These are phyloP conservation scores for Daedaleopsis nitida DNA, from an alignment of 768 basidiomycete genomes.

Conservation along the genomic window DNA sequence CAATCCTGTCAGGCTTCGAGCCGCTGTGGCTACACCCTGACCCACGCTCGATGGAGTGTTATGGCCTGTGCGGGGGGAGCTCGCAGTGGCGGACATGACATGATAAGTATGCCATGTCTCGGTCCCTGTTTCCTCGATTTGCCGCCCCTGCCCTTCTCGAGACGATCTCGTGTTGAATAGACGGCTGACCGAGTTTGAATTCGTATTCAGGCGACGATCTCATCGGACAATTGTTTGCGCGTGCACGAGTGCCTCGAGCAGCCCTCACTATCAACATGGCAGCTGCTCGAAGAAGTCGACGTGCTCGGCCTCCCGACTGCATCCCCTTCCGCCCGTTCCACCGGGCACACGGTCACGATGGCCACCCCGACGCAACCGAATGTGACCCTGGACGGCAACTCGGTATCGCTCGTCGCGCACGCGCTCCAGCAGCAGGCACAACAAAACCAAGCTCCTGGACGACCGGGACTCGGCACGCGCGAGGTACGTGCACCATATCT, in stretches of 20 bases:
- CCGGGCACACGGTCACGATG: constrained; percentile 58
- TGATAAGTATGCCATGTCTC: too few species aligned
- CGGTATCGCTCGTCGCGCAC: constrained; percentile 62
- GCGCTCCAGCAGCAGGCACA: constrained; percentile 56
- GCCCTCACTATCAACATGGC: constrained; percentile 71
- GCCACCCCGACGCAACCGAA: constrained; percentile 72
- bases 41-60: too few species aligned
- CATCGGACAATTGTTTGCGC: constrained; percentile 85
- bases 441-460: constrained; percentile 30
- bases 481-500: constrained; percentile 40
- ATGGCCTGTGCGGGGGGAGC: too few species aligned
- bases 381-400: constrained; percentile 48
- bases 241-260: constrained; percentile 91
- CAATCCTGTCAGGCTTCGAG: too few species aligned
- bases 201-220: constrained; percentile 70
- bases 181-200: background rate
- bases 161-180: too few species aligned
- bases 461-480: constrained; percentile 56
- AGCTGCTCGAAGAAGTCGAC: constrained; percentile 77
- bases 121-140: too few species aligned
- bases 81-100: too few species aligned
- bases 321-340: constrained; percentile 41
- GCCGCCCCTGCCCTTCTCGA: too few species aligned
- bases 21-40: too few species aligned
- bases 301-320: constrained; percentile 53